Base-by-base conservation (phyloP, 2,329 filamentous ascomycete genomes). In the Acarospora socialis region DNA sequence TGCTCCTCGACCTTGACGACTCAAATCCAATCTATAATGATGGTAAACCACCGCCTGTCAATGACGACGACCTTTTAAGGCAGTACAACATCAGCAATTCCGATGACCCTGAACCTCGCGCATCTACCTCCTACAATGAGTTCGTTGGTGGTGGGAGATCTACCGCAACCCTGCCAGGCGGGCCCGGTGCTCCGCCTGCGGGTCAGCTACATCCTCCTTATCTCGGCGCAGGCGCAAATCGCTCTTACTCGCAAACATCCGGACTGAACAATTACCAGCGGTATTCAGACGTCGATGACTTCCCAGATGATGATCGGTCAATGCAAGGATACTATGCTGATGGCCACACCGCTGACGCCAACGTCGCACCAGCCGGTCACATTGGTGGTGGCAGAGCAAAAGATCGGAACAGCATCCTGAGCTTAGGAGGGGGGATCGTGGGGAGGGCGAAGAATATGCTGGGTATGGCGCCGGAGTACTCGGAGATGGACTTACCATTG, bases 401-500 rank as follows among this genome's bases (percentile, higher is more conserved):
- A 43, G 81, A 83, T 52, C 71, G 90, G 45, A 94, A 92, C 53
- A 95, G 86, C 56, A 80, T 94, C 32, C 59, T 95, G 48, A 73
- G 77, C 44, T 59, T 95, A 48, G 86, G 87, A 39, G 86, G 87
- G 39, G 86, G 87, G 12, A 61, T 95, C 39, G 63, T 94, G 48
- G 90, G 86, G 26, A 77, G 70, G 49, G 79, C 87, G 24, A 95
- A 92, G 63, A 86, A 80, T 52, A 83, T 80, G 66, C 61, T 98
- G 39, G 87, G 90, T 32, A 84, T 93, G 75, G 78, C 73, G 7
- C 66, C 69, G 14, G 70, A 77, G 41, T 95, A 98, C 57, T 94
- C 87, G 20, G 90, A 95, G 59, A 98, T 98, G 90, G 87, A 98
- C 52, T 65, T 98, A 33, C 90, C 90, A 9, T 65, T 98, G 55